Percentiles rank a stretch among this genome's conserved stretches.
Conservation (phyloP, 192 early-diverging fungal species). For the Pilaira anomala region DNA sequence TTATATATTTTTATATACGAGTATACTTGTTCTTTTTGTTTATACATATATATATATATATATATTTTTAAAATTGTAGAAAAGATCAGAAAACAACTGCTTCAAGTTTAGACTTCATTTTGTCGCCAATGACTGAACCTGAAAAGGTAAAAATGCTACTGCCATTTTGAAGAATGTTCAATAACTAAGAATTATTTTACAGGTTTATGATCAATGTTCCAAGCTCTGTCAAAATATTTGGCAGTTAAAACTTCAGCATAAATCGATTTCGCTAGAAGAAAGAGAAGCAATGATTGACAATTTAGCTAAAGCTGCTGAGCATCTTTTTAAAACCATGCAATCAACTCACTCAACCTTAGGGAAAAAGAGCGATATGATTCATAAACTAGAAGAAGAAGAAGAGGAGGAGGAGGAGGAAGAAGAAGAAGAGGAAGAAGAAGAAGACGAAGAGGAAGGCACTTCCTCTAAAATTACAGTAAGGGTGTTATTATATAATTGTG, state of each 20-base stretch:
- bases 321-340: neutral
- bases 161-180: no score
- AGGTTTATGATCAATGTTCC: constrained; percentile 7
- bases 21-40: neutral
- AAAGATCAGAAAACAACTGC: neutral
- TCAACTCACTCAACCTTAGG: neutral
- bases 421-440: neutral
- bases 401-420: constrained; percentile 1
- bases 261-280: neutral
- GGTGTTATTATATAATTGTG: neutral
- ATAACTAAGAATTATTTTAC: neutral
- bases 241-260: constrained; percentile 8
- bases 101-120: constrained; percentile 1
- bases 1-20: neutral
- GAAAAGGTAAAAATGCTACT: neutral
- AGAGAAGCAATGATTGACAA: constrained; percentile 3
- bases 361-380: neutral
- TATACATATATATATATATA: no score
- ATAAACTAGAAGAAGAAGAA: neutral
- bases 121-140: neutral
- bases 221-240: constrained; percentile 10
- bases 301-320: neutral
- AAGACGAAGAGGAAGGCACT: neutral
- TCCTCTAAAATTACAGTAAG: neutral
- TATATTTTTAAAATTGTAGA: neutral